Evolutionary conservation across 163 green algal genomes (phyloP).

Genomic region (Chlamydomonas reinhardtii): DNA sequence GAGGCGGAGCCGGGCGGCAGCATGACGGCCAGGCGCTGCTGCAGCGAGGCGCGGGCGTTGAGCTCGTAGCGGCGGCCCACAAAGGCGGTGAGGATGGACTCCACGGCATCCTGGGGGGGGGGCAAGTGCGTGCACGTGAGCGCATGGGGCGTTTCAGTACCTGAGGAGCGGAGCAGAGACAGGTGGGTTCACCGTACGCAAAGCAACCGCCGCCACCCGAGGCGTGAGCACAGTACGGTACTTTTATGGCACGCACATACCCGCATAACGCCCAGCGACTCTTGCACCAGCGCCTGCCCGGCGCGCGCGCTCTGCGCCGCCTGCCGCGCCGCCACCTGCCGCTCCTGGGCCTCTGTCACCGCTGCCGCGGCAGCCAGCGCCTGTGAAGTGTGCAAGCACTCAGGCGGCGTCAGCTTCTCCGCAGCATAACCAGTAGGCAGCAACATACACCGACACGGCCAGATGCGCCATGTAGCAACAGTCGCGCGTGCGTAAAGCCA

Average conservation of each 20-base stretch:
- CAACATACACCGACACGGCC: too few species aligned
- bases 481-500: too few species aligned
- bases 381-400: background rate
- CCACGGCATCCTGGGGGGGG: conserved; percentile 37
- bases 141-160: too few species aligned
- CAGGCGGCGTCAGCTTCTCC: too few species aligned
- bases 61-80: conserved; percentile 44
- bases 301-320: conserved; percentile 11
- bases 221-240: too few species aligned
- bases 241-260: too few species aligned
- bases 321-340: background rate
- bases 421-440: too few species aligned
- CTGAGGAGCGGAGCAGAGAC: too few species aligned
- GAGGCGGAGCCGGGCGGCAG: background rate
- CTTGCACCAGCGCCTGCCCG: conserved; percentile 45
- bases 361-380: background rate
- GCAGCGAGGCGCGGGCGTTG: background rate
- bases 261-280: conserved; percentile 41
- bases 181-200: too few species aligned
- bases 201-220: too few species aligned
- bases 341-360: conserved; percentile 31
- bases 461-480: too few species aligned
- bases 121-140: too few species aligned
- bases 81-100: conserved; percentile 40
- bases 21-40: background rate